A percentile compares a stretch with the other conserved stretches of the same genome.
Conservation (phyloP, 441 rosid species). For the Mallotus japonicus region DNA sequence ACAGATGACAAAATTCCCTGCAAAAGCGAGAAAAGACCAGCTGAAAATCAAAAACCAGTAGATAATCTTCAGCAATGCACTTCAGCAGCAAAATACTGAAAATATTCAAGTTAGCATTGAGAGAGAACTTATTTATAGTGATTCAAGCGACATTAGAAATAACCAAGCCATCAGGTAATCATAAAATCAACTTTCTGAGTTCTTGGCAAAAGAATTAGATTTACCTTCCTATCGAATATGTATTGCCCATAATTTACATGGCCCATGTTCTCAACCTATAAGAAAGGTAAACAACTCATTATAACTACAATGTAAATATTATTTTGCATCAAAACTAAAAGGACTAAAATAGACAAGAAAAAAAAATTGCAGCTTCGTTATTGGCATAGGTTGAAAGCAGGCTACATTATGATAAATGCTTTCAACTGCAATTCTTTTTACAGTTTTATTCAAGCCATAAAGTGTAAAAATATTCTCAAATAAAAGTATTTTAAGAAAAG, state of each 20-base stretch:
- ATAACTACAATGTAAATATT: background rate
- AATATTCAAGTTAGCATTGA: background rate
- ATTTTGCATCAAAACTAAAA: background rate
- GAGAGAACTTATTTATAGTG: background rate
- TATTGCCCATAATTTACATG: slow-evolving; percentile 78
- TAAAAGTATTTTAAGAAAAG: background rate
- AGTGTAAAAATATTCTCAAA: background rate
- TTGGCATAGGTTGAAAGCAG: background rate
- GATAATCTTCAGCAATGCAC: background rate
- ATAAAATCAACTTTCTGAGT: background rate
- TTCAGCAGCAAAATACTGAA: background rate
- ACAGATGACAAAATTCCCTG: slow-evolving; percentile 85
- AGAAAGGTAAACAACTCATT: slow-evolving; percentile 10
- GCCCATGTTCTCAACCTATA: slow-evolving; percentile 96
- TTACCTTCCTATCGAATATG: slow-evolving; percentile 84
- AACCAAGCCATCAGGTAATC: background rate
- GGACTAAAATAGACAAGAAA: background rate
- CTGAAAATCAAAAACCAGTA: background rate
- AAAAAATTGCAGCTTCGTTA: background rate
- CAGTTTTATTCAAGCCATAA: background rate
- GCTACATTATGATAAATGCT: background rate
- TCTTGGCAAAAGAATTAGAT: slow-evolving; percentile 7
- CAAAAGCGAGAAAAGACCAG: slow-evolving; percentile 11
- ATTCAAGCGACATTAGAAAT: background rate
- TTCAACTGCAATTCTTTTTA: background rate